phyloP scores from a whole-genome alignment of 2,329 filamentous ascomycete species.

The Cytospora paraplurivora region DNA sequence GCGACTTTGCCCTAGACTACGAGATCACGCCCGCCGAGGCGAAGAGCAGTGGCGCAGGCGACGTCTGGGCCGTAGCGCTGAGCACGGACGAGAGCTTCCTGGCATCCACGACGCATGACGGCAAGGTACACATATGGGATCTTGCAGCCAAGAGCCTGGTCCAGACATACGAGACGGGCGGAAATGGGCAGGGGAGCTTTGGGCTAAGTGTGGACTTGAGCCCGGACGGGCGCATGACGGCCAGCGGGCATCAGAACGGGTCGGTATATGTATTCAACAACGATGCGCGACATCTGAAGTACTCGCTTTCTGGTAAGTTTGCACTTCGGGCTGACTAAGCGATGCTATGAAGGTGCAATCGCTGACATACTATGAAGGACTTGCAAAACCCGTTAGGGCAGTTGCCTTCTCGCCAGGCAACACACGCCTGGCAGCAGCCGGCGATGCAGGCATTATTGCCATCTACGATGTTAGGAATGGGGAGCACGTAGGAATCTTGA shows the following conservation, averaged over 20 bases:
- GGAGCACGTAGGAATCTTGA: slow-evolving; percentile 85
- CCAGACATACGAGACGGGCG: slow-evolving; percentile 76
- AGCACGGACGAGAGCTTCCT: slow-evolving; percentile 82
- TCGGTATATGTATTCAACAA: slow-evolving; percentile 95
- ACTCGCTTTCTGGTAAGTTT: slow-evolving; percentile 74
- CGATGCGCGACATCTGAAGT: slow-evolving; percentile 78
- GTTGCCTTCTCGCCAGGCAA: slow-evolving; percentile 87
- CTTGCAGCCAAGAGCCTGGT: slow-evolving; percentile 53
- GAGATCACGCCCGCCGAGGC: slow-evolving; percentile 44
- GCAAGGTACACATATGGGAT: slow-evolving; percentile 88
- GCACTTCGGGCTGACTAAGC: background rate
- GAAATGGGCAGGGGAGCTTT: slow-evolving; percentile 66
- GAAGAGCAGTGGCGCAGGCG: slow-evolving; percentile 46
- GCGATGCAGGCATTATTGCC: slow-evolving; percentile 84
- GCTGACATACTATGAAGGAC: slow-evolving; percentile 52
- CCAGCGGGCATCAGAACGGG: slow-evolving; percentile 90
- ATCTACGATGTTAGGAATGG: slow-evolving; percentile 91
- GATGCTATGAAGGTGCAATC: background rate
- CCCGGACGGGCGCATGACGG: slow-evolving; percentile 79
- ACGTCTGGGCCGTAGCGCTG: slow-evolving; percentile 85
- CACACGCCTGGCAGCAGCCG: slow-evolving; percentile 83
- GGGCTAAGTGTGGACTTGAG: slow-evolving; percentile 84
- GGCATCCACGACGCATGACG: slow-evolving; percentile 85
- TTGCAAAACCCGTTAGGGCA: slow-evolving; percentile 82
- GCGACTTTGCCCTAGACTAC: slow-evolving; percentile 55